phyloP scores from a whole-genome alignment of 495 filamentous ascomycete genomes.

The Xylaria flabelliformis region DNA sequence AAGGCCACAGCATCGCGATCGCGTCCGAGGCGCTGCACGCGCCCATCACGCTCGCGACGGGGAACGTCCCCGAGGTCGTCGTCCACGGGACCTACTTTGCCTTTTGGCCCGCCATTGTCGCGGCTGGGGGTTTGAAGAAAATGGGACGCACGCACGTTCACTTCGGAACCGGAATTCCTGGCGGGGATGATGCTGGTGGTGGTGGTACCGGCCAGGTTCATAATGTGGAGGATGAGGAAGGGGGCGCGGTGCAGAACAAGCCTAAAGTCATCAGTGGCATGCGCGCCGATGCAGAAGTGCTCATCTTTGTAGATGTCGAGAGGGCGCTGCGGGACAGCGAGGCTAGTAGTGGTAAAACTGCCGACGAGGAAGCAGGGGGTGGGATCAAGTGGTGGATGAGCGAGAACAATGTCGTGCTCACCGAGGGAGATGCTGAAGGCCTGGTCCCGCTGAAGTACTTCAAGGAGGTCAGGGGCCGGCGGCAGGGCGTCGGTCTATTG shows the following conservation, averaged over 20 bases:
- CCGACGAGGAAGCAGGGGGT: conserved; percentile 38
- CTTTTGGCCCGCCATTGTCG: conserved; percentile 74
- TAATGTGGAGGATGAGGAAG: conserved; percentile 65
- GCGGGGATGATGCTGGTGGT: conserved; percentile 30
- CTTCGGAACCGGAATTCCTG: conserved; percentile 73
- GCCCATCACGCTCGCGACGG: conserved; percentile 60
- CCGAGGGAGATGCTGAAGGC: conserved; percentile 56
- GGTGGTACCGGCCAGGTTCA: conserved; percentile 55
- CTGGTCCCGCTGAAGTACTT: conserved; percentile 53
- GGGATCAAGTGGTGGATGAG: conserved; percentile 83
- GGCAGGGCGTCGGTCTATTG: conserved; percentile 64
- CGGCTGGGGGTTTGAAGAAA: conserved; percentile 72
- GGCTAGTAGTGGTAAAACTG: background rate
- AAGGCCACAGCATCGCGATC: conserved; percentile 82
- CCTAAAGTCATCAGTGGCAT: conserved; percentile 80
- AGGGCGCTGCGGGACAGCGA: conserved; percentile 56
- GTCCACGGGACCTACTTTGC: conserved; percentile 88
- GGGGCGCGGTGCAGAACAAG: conserved; percentile 21
- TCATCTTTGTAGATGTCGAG: conserved; percentile 80
- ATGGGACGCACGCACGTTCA: conserved; percentile 91
- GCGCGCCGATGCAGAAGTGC: conserved; percentile 75
- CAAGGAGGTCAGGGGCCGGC: conserved; percentile 63
- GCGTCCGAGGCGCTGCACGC: conserved; percentile 71
- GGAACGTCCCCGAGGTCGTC: conserved; percentile 62
- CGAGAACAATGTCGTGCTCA: conserved; percentile 78